Evolutionary conservation across 352 stramenopile genomes (phyloP), one percentile per base, ranked within the genome.

Genomic region (Saprolegnia diclina): DNA sequence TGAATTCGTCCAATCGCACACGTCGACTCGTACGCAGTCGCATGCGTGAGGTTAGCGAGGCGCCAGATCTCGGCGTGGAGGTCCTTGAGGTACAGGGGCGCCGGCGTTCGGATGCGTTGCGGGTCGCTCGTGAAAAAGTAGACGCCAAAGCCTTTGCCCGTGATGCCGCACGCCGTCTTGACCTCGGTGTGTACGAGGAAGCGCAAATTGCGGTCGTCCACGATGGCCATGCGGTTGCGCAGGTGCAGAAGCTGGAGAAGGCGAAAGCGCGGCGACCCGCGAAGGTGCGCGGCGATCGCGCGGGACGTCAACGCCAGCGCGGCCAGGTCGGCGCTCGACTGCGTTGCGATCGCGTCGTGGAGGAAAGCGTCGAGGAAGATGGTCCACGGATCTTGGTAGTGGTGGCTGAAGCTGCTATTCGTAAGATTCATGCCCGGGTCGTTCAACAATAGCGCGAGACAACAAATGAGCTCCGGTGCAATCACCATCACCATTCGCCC

Each of bases 361-460:
- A 59, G 13, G 35, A 42, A 59, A 4, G 11, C 11, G n/a, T 59
- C 52, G 24, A 59, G 35, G 19, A 59, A 59, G 13, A 59, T 59
- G 13, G 24, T 24, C 52, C 52, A 59, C 52, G 52, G 52, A 24
- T 59, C 52, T 59, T 59, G 52, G 35, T 59, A 59, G 35, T 59
- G 4, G 52, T 59, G 52, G 11, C 11, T 24, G 52, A 21, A 59
- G 24, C 13, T 38, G 9, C 22, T n/a, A n/a, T n/a, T 54, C 24
- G 46, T 35, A 35, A 35, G 29, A 35, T 5, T 35, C 29, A 35
- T 35, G 29, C 5, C 5, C 29, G 2, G 29, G 29, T 35, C 29
- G 29, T 35, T 35, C 29, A 35, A 35, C 5, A 35, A 35, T 35
- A 35, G 29, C 29, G 5, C 29, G 29, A 35, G 29, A 35, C 29